These are phyloP conservation scores for Polymyxa betae DNA, from an alignment of 208 protist species.

Conservation along the genomic window DNA sequence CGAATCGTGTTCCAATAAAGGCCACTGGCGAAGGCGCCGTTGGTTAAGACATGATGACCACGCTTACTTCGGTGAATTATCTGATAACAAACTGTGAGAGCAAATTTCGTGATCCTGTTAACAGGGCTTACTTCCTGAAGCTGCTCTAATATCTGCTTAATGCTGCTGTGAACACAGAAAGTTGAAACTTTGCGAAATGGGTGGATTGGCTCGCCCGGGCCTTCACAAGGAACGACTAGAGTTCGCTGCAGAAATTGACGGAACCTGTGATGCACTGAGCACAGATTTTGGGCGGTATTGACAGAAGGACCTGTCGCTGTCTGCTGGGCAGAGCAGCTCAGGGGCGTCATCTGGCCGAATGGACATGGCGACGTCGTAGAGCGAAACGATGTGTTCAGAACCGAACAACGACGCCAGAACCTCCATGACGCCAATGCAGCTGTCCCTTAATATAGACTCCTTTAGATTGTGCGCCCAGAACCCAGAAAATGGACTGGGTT, in stretches of 20 bases:
- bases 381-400: background rate
- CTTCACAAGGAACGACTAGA: background rate
- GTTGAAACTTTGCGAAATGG: background rate
- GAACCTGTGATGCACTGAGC: background rate
- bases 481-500: too few relatives aligned
- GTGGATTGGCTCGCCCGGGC: background rate
- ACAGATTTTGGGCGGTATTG: too few relatives aligned
- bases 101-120: background rate
- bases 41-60: background rate
- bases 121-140: background rate
- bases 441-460: background rate
- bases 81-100: background rate
- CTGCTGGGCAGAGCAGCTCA: too few relatives aligned
- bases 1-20: slow-evolving; percentile 1
- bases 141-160: slow-evolving; percentile 6
- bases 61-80: background rate
- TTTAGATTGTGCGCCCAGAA: too few relatives aligned
- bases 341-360: background rate
- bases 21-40: background rate
- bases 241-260: background rate
- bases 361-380: background rate
- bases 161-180: background rate
- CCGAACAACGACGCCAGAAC: background rate
- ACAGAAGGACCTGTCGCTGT: too few relatives aligned
- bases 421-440: background rate